Evolutionary conservation across 495 filamentous ascomycete genomes (phyloP), one percentile per base, ranked within the genome.

Genomic region (Opeltia flavorubescens): DNA sequence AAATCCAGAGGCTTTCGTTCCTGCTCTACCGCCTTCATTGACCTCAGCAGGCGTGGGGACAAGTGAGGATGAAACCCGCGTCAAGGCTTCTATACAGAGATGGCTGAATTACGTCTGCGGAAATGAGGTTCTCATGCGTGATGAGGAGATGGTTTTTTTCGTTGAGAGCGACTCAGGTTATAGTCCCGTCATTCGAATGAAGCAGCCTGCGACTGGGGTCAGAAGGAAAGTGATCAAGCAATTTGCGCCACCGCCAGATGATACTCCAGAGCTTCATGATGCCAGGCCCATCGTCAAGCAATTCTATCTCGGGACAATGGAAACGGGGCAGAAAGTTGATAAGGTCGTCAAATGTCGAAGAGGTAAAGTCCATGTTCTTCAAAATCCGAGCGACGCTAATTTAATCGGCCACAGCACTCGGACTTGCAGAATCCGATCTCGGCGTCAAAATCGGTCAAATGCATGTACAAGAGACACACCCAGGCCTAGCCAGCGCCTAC

Each of bases 151-250:
- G 74, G 79, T 94, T 4, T 77, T 95, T 31, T 99, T 99, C 50
- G 88, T 96, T 20, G 93, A 99, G 61, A 91, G 86, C 55, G 93
- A 99, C 63, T 94, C 94, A 62, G 93, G 93, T 20, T 99, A 99
- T 60, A 94, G 87, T 56, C 93, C 93, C 4, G 83, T 96, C 50
- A 80, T 96, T 17, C 79, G 86, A 55, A 83, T 86, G 71, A 95
- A 94, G 67, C 93, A 99, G 64, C 93, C 93, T 5, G 93, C 93
- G 13, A 99, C 93, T 0, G 93, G 93, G 31, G 86, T 96, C 47
- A 78, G 89, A 34, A 77, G 93, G 54, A 91, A 93, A 65, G 78
- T 95, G 34, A 72, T 99, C 63, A 99, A 99, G 69, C 93, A 99
- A 63, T 99, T 99, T 59, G 93, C 93, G 13, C 93, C 93, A 5